Evolutionary conservation across 805 yeast species (phyloP).

Genomic region (Cyberlindnera americana): DNA sequence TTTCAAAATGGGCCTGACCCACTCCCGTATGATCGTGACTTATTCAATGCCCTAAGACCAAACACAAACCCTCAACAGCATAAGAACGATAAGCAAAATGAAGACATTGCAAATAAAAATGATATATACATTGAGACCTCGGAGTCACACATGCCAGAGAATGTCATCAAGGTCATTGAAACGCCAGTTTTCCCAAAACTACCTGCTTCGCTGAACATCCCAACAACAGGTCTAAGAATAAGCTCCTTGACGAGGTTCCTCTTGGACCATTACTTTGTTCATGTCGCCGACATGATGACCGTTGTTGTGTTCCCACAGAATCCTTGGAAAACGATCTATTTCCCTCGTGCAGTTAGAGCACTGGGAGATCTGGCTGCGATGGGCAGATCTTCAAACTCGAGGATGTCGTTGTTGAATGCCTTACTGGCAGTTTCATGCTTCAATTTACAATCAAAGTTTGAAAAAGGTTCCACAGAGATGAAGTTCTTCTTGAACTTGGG

Average conservation of each 20-base stretch:
- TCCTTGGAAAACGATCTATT: constrained; percentile 86
- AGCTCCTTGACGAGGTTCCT: constrained; percentile 71
- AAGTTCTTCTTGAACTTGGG: constrained; percentile 70
- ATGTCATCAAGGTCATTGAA: constrained; percentile 42
- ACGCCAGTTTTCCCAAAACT: constrained; percentile 32
- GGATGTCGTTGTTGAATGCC: constrained; percentile 75
- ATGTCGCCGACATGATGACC: constrained; percentile 78
- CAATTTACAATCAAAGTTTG: constrained; percentile 69
- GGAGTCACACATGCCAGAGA: constrained; percentile 45
- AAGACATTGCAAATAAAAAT: neutral
- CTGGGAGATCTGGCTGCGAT: constrained; percentile 74
- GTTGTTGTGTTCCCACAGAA: constrained; percentile 68
- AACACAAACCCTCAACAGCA: constrained; percentile 9
- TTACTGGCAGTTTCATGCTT: constrained; percentile 79
- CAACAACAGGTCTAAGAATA: constrained; percentile 58
- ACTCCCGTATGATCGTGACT: constrained; percentile 25
- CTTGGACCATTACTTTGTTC: constrained; percentile 65
- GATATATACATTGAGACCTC: constrained; percentile 21
- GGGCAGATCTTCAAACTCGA: constrained; percentile 71
- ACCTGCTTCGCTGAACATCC: constrained; percentile 36
- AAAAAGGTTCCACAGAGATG: constrained; percentile 63
- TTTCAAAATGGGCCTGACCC: constrained; percentile 7
- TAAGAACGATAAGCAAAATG: neutral
- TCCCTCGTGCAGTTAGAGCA: constrained; percentile 79
- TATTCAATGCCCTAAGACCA: constrained; percentile 26